phyloP scores from a whole-genome alignment of 2,329 filamentous ascomycete genomes.

The Penicillium sp. region DNA sequence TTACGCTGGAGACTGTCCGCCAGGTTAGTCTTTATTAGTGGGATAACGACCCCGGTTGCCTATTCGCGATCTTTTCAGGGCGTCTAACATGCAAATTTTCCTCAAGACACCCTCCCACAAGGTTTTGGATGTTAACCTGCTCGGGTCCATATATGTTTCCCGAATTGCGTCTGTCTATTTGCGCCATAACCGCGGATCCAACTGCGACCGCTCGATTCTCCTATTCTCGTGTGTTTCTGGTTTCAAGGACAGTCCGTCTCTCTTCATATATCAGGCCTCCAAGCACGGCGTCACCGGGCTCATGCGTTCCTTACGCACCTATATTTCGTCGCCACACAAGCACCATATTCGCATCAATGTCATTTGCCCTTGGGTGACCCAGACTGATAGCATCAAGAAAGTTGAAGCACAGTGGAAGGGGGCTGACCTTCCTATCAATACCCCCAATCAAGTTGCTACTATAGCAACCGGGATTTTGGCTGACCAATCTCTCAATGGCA shows the following conservation, averaged over 20 bases:
- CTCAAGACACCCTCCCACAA: constrained; percentile 35
- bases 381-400: constrained; percentile 39
- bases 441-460: constrained; percentile 41
- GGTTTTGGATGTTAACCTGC: constrained; percentile 50
- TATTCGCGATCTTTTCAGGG: neutral
- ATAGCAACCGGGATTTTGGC: constrained; percentile 40
- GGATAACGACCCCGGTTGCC: neutral
- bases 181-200: constrained; percentile 37
- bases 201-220: constrained; percentile 44
- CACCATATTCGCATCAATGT: constrained; percentile 47
- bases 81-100: neutral
- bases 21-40: constrained; percentile 29
- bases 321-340: constrained; percentile 32
- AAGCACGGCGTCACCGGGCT: constrained; percentile 55
- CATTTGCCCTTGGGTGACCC: constrained; percentile 48
- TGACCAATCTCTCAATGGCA: constrained; percentile 40
- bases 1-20: constrained; percentile 47
- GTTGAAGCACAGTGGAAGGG: constrained; percentile 38
- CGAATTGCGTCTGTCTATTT: constrained; percentile 53
- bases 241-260: constrained; percentile 50
- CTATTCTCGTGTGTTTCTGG: constrained; percentile 50
- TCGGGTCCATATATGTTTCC: constrained; percentile 49
- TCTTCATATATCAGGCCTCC: constrained; percentile 49
- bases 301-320: constrained; percentile 47
- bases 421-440: constrained; percentile 43